These are phyloP conservation scores for Clathrus columnatus DNA, from an alignment of 768 basidiomycete species.

Conservation along the genomic window DNA sequence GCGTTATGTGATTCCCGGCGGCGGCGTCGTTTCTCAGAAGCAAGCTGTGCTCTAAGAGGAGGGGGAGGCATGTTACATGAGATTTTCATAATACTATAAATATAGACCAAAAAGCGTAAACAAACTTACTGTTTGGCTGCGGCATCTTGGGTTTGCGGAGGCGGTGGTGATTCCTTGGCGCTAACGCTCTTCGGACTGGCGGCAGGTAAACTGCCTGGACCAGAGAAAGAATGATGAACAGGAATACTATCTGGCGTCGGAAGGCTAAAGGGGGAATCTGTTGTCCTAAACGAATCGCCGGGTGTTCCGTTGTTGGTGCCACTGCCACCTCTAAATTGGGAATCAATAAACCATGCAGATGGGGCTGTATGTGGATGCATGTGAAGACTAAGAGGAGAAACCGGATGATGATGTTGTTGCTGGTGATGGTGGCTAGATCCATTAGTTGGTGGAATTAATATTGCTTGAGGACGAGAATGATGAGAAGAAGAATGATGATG, in stretches of 20 bases:
- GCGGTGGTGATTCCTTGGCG: conserved; percentile 13
- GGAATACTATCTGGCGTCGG: conserved; percentile 25
- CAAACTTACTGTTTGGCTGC: conserved; percentile 32
- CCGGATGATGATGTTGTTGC: conserved; percentile 2
- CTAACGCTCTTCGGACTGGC: conserved; percentile 28
- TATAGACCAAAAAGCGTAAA: background rate
- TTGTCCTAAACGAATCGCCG: background rate
- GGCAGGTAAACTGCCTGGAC: conserved; percentile 16
- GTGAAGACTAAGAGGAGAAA: conserved; percentile 9
- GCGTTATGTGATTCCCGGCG: conserved; percentile 87
- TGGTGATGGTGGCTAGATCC: background rate
- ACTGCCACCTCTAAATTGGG: background rate
- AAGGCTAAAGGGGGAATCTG: conserved; percentile 11
- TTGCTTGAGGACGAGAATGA: conserved; percentile 48
- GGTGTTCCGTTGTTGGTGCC: background rate
- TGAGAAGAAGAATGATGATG: conserved; percentile 18
- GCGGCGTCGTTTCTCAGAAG: conserved; percentile 75
- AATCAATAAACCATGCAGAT: conserved; percentile 2
- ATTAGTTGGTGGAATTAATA: conserved; percentile 46
- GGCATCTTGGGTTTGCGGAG: conserved; percentile 20
- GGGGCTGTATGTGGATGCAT: conserved; percentile 3
- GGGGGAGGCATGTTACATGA: background rate
- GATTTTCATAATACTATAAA: background rate
- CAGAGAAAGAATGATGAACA: conserved; percentile 1
- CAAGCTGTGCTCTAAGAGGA: conserved; percentile 37